A percentile compares a stretch with the other conserved stretches of the same genome.
phyloP scores from a whole-genome alignment of 2,329 filamentous ascomycete species.

The Fulvia fulva region DNA sequence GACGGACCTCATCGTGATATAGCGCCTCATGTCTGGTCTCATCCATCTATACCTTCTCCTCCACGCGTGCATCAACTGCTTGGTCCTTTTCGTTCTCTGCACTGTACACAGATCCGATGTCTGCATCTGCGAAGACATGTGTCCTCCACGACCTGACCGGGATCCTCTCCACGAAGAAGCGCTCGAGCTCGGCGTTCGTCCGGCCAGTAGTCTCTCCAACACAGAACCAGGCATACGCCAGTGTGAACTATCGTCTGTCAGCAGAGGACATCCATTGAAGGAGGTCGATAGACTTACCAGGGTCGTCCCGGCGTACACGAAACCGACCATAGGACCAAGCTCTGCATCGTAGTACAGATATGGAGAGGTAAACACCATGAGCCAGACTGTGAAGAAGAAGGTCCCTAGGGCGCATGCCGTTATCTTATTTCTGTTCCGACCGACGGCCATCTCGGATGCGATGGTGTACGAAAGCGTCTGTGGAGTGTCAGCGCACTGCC shows the following conservation, averaged over 20 bases:
- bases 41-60: too few species aligned
- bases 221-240: constrained; percentile 42
- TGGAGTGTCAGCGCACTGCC: not conserved
- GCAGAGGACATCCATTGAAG: too few species aligned
- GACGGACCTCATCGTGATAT: too few species aligned
- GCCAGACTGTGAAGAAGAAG: constrained; percentile 45
- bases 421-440: constrained; percentile 48
- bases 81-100: too few species aligned
- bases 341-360: constrained; percentile 40
- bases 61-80: too few species aligned
- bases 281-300: constrained; percentile 2
- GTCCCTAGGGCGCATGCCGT: constrained; percentile 41
- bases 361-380: constrained; percentile 39
- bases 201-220: constrained; percentile 40
- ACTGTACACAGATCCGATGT: too few species aligned
- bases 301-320: constrained; percentile 19
- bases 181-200: constrained; percentile 36
- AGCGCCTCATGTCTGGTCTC: too few species aligned
- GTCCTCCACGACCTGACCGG: constrained; percentile 16
- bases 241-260: constrained; percentile 14
- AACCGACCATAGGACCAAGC: constrained; percentile 38
- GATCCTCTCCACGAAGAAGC: constrained; percentile 39
- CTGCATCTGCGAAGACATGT: constrained; percentile 20
- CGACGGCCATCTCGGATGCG: constrained; percentile 46
- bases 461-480: constrained; percentile 21